A percentile compares a stretch with the other conserved stretches of the same genome.
These are phyloP conservation scores for Wilcoxina mikolae DNA, from an alignment of 495 filamentous ascomycete genomes.

Conservation along the genomic window DNA sequence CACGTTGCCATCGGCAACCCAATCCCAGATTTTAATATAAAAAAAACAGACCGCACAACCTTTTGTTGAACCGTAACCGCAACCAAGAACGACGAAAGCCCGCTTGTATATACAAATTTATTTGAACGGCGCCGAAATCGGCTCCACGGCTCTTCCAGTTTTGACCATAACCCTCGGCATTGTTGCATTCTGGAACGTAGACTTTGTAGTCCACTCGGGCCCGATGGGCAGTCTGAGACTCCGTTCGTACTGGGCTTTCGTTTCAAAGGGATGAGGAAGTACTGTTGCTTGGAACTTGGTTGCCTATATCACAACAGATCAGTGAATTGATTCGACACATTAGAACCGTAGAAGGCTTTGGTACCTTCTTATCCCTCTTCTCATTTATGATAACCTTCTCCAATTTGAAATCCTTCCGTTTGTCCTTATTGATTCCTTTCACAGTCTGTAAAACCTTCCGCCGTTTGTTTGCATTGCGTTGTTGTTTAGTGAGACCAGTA, in stretches of 20 bases:
- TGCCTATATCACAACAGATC: constrained; percentile 41
- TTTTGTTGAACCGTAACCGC: no score
- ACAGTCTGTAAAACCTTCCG: constrained; percentile 51
- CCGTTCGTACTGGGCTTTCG: constrained; percentile 75
- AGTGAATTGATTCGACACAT: constrained; percentile 32
- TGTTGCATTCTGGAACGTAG: constrained; percentile 74
- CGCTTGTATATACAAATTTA: no score
- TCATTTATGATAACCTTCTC: constrained; percentile 82
- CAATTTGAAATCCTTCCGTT: constrained; percentile 68
- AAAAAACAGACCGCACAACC: no score
- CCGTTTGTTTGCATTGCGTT: constrained; percentile 42
- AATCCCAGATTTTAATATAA: no score
- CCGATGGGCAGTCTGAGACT: constrained; percentile 75
- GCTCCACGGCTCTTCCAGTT: constrained; percentile 67
- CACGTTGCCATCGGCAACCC: no score
- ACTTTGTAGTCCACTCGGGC: constrained; percentile 88
- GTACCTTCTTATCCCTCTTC: constrained; percentile 78
- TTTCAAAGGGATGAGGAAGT: constrained; percentile 79
- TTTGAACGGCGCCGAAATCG: constrained; percentile 44
- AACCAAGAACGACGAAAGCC: no score
- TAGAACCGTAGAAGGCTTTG: neutral
- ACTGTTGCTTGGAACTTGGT: constrained; percentile 67
- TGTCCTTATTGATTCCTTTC: constrained; percentile 60
- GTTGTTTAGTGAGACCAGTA: constrained; percentile 47
- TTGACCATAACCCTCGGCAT: constrained; percentile 88